Evolutionary conservation across 2,329 filamentous ascomycete species (phyloP).

Genomic region (Aspergillus sp.): DNA sequence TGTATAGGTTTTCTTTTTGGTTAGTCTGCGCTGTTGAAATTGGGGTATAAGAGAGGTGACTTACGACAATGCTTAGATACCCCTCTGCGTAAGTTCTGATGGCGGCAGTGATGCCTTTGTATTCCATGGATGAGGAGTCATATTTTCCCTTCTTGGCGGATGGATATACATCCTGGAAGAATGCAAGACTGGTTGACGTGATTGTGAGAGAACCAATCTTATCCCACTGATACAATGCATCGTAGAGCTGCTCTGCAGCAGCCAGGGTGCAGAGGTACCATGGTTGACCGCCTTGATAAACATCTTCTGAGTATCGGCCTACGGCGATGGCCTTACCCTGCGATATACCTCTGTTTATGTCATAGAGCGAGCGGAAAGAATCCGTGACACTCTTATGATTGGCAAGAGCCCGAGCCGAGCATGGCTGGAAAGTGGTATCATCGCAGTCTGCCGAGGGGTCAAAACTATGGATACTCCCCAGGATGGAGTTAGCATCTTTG

Average conservation of each 20-base stretch:
- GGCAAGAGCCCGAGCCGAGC: conserved; percentile 60
- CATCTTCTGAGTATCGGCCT: conserved; percentile 67
- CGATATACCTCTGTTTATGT: conserved; percentile 62
- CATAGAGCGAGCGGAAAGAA: conserved; percentile 67
- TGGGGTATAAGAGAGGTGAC: neutral
- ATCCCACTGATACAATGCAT: conserved; percentile 68
- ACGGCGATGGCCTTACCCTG: conserved; percentile 57
- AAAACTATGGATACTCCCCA: conserved; percentile 64
- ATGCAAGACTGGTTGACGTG: conserved; percentile 60
- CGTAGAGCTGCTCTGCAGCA: conserved; percentile 74
- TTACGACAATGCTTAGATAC: conserved; percentile 42
- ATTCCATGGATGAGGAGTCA: conserved; percentile 45
- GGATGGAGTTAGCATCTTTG: conserved; percentile 67
- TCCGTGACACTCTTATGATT: conserved; percentile 74
- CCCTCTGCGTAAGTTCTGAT: conserved; percentile 59
- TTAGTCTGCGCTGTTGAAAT: neutral
- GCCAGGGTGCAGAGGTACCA: conserved; percentile 75
- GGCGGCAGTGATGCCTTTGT: conserved; percentile 47
- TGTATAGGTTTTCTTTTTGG: conserved; percentile 16
- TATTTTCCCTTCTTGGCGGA: conserved; percentile 60
- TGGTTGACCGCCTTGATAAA: conserved; percentile 72
- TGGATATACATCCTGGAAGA: conserved; percentile 64
- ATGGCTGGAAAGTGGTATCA: conserved; percentile 70
- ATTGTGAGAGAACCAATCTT: conserved; percentile 60
- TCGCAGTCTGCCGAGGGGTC: conserved; percentile 64